Conservation (phyloP, 768 basidiomycete genomes). For the Suillus cothurnatus region DNA sequence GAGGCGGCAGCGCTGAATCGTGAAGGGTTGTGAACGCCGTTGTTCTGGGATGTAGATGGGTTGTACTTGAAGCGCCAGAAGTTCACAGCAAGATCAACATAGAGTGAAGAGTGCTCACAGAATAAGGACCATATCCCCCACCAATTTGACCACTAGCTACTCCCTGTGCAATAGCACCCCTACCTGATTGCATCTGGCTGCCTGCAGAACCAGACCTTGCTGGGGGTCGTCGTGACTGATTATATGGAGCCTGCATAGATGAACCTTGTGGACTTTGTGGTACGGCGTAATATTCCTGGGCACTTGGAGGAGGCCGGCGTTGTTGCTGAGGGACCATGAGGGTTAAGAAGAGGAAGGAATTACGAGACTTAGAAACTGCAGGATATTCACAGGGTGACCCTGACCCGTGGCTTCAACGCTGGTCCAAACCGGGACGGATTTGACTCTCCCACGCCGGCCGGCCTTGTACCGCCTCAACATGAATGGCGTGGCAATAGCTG, state of each 20-base stretch:
- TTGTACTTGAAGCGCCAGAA: conserved; percentile 49
- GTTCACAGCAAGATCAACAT: conserved; percentile 10
- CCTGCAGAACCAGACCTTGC: conserved; percentile 30
- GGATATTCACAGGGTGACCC: conserved; percentile 14
- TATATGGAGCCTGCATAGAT: conserved; percentile 29
- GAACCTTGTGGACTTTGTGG: conserved; percentile 59
- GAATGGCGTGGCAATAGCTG: not conserved
- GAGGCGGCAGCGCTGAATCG: conserved; percentile 61
- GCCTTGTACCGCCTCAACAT: not conserved
- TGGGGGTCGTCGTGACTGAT: conserved; percentile 25
- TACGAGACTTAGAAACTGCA: conserved; percentile 11
- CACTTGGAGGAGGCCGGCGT: conserved; percentile 45
- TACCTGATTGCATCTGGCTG: conserved; percentile 38
- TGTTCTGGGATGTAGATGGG: conserved; percentile 43
- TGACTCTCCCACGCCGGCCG: conserved; percentile 18
- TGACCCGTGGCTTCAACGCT: conserved; percentile 22
- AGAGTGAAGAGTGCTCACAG: conserved; percentile 49
- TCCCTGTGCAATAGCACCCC: conserved; percentile 67
- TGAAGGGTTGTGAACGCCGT: conserved; percentile 48
- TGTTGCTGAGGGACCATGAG: conserved; percentile 35
- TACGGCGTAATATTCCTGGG: conserved; percentile 65
- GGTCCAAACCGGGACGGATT: conserved; percentile 24
- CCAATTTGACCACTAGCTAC: conserved; percentile 84
- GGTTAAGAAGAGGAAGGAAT: conserved; percentile 14
- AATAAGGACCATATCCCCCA: conserved; percentile 82